Evolutionary conservation across 306 rosid species (phyloP), one percentile per base, ranked within the genome.

Genomic region (Acacia confusa): DNA sequence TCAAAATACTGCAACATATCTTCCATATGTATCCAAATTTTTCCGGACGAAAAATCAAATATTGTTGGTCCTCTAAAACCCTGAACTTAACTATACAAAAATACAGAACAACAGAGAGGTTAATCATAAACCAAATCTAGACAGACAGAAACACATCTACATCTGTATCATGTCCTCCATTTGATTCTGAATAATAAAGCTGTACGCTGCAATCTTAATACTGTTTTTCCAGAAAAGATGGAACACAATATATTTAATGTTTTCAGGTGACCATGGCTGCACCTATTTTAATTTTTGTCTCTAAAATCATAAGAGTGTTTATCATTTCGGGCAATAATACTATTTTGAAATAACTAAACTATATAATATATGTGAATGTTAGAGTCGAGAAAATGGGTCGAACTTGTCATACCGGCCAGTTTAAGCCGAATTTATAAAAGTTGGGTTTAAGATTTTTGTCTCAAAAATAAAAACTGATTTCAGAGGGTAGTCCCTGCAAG

Each of bases 121-220:
- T 27, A 15, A 63, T 57, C 22, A 22, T 4, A 45, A 61, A 68
- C 30, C 50, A 45, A 30, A 70, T 61, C 15, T n/a, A 74, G 58
- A 50, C 69, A 40, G 75, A 64, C 36, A 60, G 68, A 44, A 15
- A 69, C 70, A 30, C 61, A 76, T 47, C 44, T 45, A 44, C 8
- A 34, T 70, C 34, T 58, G 32, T 15, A 24, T 40, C 15, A 17
- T 74, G 75, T 74, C 50, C 68, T 66, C 70, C 41, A 7, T 20
- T 48, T 38, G 47, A 45, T 47, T 74, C 64, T 57, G 64, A 22
- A 65, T 60, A 4, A 60, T 25, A 13, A 50, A 53, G 67, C 28
- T 50, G 70, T 44, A 60, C 64, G 11, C 48, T 19, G 75, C 80
- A 65, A 81, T 48, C 45, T 76, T 82, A 36, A 76, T 28, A 4